Evolutionary conservation across 129 eudicot genomes (phyloP).

Genomic region (Oenanthe sinensis): DNA sequence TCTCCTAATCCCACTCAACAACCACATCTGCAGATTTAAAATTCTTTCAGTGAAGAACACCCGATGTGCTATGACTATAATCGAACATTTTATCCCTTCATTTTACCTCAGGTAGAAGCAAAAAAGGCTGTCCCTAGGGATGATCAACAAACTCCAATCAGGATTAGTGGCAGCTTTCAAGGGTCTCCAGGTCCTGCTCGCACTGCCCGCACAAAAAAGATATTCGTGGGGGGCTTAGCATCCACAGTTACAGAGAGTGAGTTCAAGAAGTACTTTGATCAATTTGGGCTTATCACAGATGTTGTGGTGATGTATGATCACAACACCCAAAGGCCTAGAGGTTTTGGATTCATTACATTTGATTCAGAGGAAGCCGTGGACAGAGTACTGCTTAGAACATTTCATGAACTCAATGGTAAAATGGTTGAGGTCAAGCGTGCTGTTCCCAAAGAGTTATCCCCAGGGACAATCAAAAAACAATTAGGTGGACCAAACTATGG

Average conservation of each 20-base stretch:
- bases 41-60: background rate
- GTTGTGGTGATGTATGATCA: conserved; percentile 97
- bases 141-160: conserved; percentile 50
- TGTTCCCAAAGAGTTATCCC: conserved; percentile 88
- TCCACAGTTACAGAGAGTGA: conserved; percentile 75
- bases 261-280: conserved; percentile 81
- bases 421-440: conserved; percentile 97
- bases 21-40: background rate
- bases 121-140: conserved; percentile 97
- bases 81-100: background rate
- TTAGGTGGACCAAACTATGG: conserved; percentile 51
- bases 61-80: background rate
- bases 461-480: conserved; percentile 54
- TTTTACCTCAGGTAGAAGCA: conserved; percentile 69
- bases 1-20: background rate
- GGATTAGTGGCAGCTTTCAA: conserved; percentile 54
- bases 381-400: conserved; percentile 58
- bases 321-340: conserved; percentile 96
- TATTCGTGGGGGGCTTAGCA: conserved; percentile 85
- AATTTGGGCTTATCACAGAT: conserved; percentile 79
- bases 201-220: conserved; percentile 75
- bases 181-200: conserved; percentile 54
- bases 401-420: conserved; percentile 88
- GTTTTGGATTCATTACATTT: conserved; percentile 88
- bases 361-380: conserved; percentile 94